phyloP scores from a whole-genome alignment of 345 rosid species.

The Linum usitatissimum region DNA sequence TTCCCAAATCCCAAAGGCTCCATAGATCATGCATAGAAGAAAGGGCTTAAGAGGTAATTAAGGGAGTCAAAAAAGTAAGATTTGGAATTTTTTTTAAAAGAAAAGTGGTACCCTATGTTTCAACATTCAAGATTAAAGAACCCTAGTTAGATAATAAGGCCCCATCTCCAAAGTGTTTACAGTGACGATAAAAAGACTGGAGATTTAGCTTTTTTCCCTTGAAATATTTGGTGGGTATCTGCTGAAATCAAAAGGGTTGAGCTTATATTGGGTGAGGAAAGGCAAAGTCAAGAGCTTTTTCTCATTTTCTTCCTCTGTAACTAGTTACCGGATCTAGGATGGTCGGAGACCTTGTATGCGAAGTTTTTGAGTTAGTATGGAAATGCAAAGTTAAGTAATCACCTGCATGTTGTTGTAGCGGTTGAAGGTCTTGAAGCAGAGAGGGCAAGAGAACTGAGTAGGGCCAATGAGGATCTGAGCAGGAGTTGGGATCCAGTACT shows the following conservation, averaged over 20 bases:
- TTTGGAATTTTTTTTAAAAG: too few species aligned
- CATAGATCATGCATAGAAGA: constrained; percentile 11
- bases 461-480: constrained; percentile 96
- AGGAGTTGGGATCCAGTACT: constrained; percentile 99
- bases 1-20: not conserved
- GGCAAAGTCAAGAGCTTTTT: constrained; percentile 16
- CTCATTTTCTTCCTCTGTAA: constrained; percentile 1
- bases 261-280: constrained; percentile 4
- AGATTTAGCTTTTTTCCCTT: not conserved
- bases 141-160: too few species aligned
- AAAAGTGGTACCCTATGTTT: not conserved
- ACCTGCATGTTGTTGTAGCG: constrained; percentile 99
- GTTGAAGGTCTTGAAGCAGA: constrained; percentile 98
- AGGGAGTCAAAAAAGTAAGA: not conserved
- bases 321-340: not conserved
- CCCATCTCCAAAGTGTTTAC: too few species aligned
- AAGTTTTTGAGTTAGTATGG: not conserved
- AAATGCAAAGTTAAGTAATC: not conserved
- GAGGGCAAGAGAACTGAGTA: constrained; percentile 94
- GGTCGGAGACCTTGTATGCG: not conserved
- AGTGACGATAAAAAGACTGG: not conserved
- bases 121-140: not conserved
- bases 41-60: not conserved
- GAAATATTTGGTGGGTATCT: not conserved
- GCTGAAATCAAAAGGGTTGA: not conserved